A percentile compares a stretch with the other conserved stretches of the same genome.
These are phyloP conservation scores for Ophiorrhiza pumila DNA, from an alignment of 257 asterid genomes.

Conservation along the genomic window DNA sequence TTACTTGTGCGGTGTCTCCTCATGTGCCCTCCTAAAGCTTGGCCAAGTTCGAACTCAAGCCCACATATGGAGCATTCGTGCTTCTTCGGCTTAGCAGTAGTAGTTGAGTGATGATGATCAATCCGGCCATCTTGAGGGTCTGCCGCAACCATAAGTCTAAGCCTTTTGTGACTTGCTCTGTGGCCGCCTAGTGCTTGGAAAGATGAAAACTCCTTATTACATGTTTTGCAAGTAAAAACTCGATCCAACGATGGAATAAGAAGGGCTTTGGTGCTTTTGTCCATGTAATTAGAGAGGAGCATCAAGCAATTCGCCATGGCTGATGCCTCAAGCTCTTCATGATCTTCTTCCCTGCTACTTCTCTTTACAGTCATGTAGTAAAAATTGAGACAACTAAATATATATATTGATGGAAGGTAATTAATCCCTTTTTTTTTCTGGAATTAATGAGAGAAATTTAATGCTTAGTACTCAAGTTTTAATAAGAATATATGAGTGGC, in stretches of 20 bases:
- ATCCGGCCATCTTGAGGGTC: too few relatives aligned
- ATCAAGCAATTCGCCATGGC: constrained; percentile 32
- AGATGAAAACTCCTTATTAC: constrained; percentile 21
- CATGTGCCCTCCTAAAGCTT: constrained; percentile 48
- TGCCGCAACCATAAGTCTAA: constrained; percentile 7
- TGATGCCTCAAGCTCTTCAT: constrained; percentile 2
- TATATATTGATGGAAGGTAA: too few relatives aligned
- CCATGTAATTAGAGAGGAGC: constrained; percentile 21
- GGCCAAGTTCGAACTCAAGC: constrained; percentile 29
- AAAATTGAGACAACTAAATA: too few relatives aligned
- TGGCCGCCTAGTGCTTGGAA: constrained; percentile 37
- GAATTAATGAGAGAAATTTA: too few relatives aligned
- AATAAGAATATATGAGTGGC: too few relatives aligned
- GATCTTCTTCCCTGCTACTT: constrained; percentile 14
- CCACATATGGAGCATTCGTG: constrained; percentile 40
- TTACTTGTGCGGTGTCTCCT: constrained; percentile 31
- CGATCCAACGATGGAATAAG: neutral
- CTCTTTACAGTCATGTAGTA: constrained; percentile 16
- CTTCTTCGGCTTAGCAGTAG: constrained; percentile 15
- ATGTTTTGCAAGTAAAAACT: constrained; percentile 29
- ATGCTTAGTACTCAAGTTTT: neutral
- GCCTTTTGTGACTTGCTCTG: constrained; percentile 32
- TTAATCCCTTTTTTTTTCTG: neutral
- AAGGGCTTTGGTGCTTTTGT: neutral
- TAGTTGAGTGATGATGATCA: neutral